These are phyloP conservation scores for Aspergillus hiratsukae DNA, from an alignment of 2,329 filamentous ascomycete species.

Conservation along the genomic window DNA sequence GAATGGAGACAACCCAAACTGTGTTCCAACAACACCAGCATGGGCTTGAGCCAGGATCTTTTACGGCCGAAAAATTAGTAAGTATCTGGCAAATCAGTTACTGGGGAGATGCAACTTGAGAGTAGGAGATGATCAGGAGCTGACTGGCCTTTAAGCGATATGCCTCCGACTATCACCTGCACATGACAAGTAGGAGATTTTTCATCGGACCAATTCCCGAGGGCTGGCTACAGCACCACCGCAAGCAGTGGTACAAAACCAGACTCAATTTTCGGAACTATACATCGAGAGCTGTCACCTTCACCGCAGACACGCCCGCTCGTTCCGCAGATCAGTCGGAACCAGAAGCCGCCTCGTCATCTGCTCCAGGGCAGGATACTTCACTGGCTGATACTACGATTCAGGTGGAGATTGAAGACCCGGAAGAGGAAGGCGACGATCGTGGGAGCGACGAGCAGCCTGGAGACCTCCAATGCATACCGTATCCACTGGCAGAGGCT, in stretches of 20 bases:
- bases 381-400: slow-evolving; percentile 12
- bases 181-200: slow-evolving; percentile 57
- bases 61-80: slow-evolving; percentile 53
- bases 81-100: not conserved
- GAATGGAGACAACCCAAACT: slow-evolving; percentile 16
- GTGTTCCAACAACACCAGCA: slow-evolving; percentile 23
- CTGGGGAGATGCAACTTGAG: not conserved
- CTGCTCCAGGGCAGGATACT: slow-evolving; percentile 14
- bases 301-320: slow-evolving; percentile 45
- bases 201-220: slow-evolving; percentile 64
- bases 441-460: slow-evolving; percentile 1
- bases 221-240: slow-evolving; percentile 60
- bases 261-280: slow-evolving; percentile 43
- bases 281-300: slow-evolving; percentile 47
- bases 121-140: not conserved
- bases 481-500: slow-evolving; percentile 18
- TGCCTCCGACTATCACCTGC: slow-evolving; percentile 57
- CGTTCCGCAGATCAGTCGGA: slow-evolving; percentile 31
- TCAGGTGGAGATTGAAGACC: not conserved
- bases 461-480: slow-evolving; percentile 17
- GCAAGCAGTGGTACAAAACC: slow-evolving; percentile 58
- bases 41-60: slow-evolving; percentile 46
- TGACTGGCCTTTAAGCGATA: slow-evolving; percentile 45
- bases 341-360: slow-evolving; percentile 16
- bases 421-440: slow-evolving; percentile 11